These are phyloP conservation scores for Clonostachys solani DNA, from an alignment of 2,329 filamentous ascomycete species.

Conservation along the genomic window DNA sequence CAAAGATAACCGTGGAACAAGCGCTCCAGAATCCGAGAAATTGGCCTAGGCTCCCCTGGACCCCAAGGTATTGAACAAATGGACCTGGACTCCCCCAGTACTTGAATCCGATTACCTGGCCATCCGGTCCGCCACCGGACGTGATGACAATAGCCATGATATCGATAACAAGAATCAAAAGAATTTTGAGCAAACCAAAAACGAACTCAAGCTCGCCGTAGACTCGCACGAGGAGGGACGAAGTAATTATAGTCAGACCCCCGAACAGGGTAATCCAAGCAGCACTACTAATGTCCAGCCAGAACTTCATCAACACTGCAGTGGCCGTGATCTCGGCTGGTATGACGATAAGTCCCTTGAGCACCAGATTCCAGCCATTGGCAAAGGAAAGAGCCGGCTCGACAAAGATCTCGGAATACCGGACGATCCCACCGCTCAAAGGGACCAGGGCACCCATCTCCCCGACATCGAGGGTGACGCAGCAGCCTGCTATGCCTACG, in stretches of 20 bases:
- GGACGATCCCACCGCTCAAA: constrained; percentile 37
- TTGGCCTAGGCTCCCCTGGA: constrained; percentile 44
- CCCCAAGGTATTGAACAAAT: constrained; percentile 37
- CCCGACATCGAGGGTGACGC: constrained; percentile 35
- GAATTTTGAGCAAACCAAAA: too few species aligned
- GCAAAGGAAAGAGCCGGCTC: constrained; percentile 29
- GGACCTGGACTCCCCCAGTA: constrained; percentile 57
- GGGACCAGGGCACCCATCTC: constrained; percentile 34
- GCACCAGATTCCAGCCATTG: constrained; percentile 30
- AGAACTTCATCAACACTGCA: too few species aligned
- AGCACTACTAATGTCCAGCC: too few species aligned
- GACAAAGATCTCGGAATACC: constrained; percentile 28
- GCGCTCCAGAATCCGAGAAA: constrained; percentile 42
- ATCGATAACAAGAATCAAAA: constrained; percentile 5
- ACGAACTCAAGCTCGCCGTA: too few species aligned
- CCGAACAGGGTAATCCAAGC: too few species aligned
- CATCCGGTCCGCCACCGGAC: constrained; percentile 48
- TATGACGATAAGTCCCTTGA: too few species aligned
- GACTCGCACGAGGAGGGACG: constrained; percentile 22
- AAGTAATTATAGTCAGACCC: too few species aligned
- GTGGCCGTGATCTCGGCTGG: too few species aligned
- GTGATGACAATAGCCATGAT: constrained; percentile 40
- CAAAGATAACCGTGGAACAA: constrained; percentile 41
- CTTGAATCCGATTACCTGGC: constrained; percentile 55
- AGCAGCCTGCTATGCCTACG: constrained; percentile 35